Evolutionary conservation across 495 filamentous ascomycete genomes (phyloP).

Genomic region (Tuber borchii): DNA sequence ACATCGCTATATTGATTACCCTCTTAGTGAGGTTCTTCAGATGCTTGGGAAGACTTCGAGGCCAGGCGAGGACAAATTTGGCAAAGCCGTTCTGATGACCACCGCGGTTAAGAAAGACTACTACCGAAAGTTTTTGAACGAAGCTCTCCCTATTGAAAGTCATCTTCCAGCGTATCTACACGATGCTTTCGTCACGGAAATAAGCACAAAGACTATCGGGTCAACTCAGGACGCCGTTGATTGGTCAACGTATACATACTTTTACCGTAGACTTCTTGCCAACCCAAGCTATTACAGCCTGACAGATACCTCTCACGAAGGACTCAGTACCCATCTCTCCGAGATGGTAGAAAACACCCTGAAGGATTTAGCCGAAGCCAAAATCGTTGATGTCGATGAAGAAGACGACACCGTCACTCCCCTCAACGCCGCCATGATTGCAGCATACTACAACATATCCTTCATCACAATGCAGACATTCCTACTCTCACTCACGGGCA

Average conservation of each 20-base stretch:
- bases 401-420: conserved; percentile 88
- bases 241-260: conserved; percentile 97
- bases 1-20: conserved; percentile 95
- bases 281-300: conserved; percentile 97
- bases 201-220: conserved; percentile 85
- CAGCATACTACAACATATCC: conserved; percentile 97
- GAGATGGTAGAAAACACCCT: conserved; percentile 90
- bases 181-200: conserved; percentile 94
- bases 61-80: conserved; percentile 67
- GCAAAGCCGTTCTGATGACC: conserved; percentile 89
- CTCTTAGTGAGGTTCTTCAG: conserved; percentile 93
- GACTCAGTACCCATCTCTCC: conserved; percentile 86
- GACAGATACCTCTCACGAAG: conserved; percentile 82
- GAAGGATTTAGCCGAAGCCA: conserved; percentile 83
- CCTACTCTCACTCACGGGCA: conserved; percentile 81
- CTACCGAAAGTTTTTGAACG: conserved; percentile 97
- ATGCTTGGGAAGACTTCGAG: conserved; percentile 95
- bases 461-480: conserved; percentile 99
- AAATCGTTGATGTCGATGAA: conserved; percentile 94
- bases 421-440: conserved; percentile 93
- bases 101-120: conserved; percentile 90
- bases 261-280: conserved; percentile 91
- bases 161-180: conserved; percentile 85
- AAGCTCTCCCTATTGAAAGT: conserved; percentile 91
- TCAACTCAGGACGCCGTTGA: conserved; percentile 97